phyloP scores from a whole-genome alignment of 2,329 filamentous ascomycete genomes.

The Chrysoporthe cubensis region DNA sequence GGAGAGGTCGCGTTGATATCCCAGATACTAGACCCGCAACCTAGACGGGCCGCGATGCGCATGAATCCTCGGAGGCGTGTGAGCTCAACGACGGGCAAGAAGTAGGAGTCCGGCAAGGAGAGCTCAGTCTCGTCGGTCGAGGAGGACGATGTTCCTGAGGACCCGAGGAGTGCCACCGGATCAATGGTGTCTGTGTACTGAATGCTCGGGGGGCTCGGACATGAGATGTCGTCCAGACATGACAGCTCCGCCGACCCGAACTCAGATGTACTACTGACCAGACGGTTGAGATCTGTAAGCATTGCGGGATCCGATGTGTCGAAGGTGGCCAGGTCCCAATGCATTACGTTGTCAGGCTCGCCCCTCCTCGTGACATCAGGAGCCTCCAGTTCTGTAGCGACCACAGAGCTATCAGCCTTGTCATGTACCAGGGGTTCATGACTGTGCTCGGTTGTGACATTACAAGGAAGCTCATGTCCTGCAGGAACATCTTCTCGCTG shows the following conservation, averaged over 20 bases:
- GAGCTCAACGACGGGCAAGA: slow-evolving; percentile 53
- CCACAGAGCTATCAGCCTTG: not conserved
- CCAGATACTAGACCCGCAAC: slow-evolving; percentile 44
- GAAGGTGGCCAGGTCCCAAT: not conserved
- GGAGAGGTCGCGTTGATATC: slow-evolving; percentile 49
- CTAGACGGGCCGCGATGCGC: slow-evolving; percentile 51
- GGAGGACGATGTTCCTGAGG: not conserved
- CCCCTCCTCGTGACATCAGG: not conserved
- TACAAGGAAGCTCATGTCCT: not conserved
- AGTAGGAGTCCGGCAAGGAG: slow-evolving; percentile 50
- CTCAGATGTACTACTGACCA: not conserved
- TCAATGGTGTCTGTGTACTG: not conserved
- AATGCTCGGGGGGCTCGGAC: not conserved
- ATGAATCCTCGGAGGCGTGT: slow-evolving; percentile 51
- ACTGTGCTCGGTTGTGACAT: too few species aligned
- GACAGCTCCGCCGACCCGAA: not conserved
- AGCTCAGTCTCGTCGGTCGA: slow-evolving; percentile 17
- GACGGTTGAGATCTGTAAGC: not conserved
- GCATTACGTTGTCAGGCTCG: not conserved
- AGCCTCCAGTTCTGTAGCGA: too few species aligned
- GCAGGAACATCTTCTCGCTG: not conserved
- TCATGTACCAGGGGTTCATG: not conserved
- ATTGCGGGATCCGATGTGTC: not conserved
- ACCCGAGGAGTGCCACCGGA: not conserved
- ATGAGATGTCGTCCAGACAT: not conserved